Evolutionary conservation across 345 rosid genomes (phyloP).

Genomic region (Turnera subulata): DNA sequence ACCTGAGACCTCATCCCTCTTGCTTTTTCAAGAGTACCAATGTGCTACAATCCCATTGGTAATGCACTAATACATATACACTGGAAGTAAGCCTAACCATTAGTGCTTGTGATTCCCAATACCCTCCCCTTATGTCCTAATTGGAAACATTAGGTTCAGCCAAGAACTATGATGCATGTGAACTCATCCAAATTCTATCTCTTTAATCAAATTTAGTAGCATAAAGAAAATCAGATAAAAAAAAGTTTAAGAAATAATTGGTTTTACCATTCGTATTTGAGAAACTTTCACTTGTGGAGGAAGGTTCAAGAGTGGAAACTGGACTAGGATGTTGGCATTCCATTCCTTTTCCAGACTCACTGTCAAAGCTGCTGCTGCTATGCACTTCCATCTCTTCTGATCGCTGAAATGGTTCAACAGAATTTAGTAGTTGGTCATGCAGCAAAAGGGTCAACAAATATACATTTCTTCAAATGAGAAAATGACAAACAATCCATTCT

Average conservation of each 20-base stretch:
- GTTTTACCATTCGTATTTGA: constrained; percentile 24
- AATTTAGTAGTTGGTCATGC: background rate
- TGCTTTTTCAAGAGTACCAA: no score
- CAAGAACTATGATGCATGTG: background rate
- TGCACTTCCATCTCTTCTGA: constrained; percentile 31
- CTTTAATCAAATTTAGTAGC: no score
- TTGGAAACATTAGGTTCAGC: background rate
- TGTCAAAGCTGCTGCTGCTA: constrained; percentile 40
- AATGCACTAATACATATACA: no score
- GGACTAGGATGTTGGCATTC: constrained; percentile 29
- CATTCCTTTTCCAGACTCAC: constrained; percentile 33
- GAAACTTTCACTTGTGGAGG: constrained; percentile 32
- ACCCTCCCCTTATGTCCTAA: background rate
- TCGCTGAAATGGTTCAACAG: constrained; percentile 23
- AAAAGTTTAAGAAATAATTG: background rate
- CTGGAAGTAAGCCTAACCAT: no score
- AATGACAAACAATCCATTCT: no score
- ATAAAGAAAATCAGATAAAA: no score
- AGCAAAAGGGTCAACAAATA: background rate
- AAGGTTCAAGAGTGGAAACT: constrained; percentile 44
- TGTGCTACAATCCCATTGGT: no score
- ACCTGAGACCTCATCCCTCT: no score
- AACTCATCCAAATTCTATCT: background rate
- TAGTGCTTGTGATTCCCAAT: background rate
- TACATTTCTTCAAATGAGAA: no score